Evolutionary conservation across 352 stramenopile species (phyloP).

Genomic region (Phytopythium montanum): DNA sequence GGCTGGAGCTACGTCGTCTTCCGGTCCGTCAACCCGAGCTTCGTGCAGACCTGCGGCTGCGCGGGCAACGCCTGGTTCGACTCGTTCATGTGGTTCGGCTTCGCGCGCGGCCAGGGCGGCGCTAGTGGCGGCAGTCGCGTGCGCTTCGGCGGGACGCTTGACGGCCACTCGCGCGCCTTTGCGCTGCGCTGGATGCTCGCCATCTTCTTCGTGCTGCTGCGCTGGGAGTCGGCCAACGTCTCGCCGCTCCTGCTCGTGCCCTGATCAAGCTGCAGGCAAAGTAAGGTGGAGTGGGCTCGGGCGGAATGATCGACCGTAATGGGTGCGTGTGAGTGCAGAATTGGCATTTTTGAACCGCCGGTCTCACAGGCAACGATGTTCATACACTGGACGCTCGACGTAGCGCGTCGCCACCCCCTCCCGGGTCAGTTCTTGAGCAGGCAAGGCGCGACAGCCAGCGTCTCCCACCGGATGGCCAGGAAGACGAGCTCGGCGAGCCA

Average conservation of each 20-base stretch:
- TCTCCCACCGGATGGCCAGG: constrained; percentile 55
- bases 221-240: constrained; percentile 27
- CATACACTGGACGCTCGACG: no score
- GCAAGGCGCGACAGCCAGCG: constrained; percentile 34
- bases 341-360: not conserved
- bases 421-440: constrained; percentile 28
- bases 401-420: no score
- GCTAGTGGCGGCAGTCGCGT: constrained; percentile 16
- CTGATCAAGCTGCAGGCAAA: constrained; percentile 3
- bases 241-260: constrained; percentile 23
- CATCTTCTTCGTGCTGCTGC: constrained; percentile 32
- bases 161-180: constrained; percentile 24
- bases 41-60: constrained; percentile 24
- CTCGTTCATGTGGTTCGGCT: constrained; percentile 30
- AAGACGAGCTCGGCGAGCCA: constrained; percentile 63
- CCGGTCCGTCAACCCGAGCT: constrained; percentile 28
- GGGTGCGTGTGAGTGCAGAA: not conserved
- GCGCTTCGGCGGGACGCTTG: constrained; percentile 26
- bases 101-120: constrained; percentile 6
- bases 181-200: constrained; percentile 26
- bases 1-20: constrained; percentile 22
- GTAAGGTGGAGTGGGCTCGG: not conserved
- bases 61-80: constrained; percentile 31
- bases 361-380: not conserved
- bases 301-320: not conserved